phyloP scores from a whole-genome alignment of 805 yeast species.

The Spathaspora passalidarum region DNA sequence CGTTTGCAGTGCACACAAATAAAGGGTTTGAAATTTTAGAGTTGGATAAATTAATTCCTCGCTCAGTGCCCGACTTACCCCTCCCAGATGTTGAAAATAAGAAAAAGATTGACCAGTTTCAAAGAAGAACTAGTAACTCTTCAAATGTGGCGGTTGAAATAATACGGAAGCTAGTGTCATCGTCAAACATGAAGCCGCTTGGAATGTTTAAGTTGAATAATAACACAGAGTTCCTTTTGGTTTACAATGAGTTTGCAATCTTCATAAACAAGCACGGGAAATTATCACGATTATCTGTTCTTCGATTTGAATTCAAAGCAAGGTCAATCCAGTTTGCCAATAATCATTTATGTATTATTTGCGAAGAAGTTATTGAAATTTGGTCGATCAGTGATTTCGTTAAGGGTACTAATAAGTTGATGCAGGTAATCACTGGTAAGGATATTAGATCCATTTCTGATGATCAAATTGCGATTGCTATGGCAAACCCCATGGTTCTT shows the following conservation, averaged over 20 bases:
- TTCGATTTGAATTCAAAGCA: slow-evolving; percentile 43
- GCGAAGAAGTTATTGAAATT: slow-evolving; percentile 68
- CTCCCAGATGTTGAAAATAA: slow-evolving; percentile 9
- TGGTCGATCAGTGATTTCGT: slow-evolving; percentile 53
- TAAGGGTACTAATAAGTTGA: slow-evolving; percentile 44
- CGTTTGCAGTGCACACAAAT: slow-evolving; percentile 64
- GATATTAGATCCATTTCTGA: slow-evolving; percentile 42
- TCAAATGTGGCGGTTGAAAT: slow-evolving; percentile 26
- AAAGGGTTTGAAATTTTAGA: slow-evolving; percentile 67
- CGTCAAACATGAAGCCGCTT: slow-evolving; percentile 48
- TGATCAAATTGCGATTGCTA: slow-evolving; percentile 24
- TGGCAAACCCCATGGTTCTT: slow-evolving; percentile 64
- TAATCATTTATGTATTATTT: slow-evolving; percentile 43
- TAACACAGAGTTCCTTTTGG: slow-evolving; percentile 52
- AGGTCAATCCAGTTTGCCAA: slow-evolving; percentile 30
- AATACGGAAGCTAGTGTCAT: slow-evolving; percentile 38
- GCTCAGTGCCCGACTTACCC: slow-evolving; percentile 56
- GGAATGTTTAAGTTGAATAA: slow-evolving; percentile 62
- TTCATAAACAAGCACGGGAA: slow-evolving; percentile 60
- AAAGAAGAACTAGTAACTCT: slow-evolving; percentile 12
- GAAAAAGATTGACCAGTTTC: slow-evolving; percentile 27
- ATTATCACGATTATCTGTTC: slow-evolving; percentile 41
- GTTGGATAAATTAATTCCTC: slow-evolving; percentile 53
- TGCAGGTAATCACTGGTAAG: slow-evolving; percentile 72
- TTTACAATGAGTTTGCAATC: slow-evolving; percentile 69